A percentile compares a stretch with the other conserved stretches of the same genome.
phyloP scores from a whole-genome alignment of 2,329 filamentous ascomycete species.

The Lachnellula arida region DNA sequence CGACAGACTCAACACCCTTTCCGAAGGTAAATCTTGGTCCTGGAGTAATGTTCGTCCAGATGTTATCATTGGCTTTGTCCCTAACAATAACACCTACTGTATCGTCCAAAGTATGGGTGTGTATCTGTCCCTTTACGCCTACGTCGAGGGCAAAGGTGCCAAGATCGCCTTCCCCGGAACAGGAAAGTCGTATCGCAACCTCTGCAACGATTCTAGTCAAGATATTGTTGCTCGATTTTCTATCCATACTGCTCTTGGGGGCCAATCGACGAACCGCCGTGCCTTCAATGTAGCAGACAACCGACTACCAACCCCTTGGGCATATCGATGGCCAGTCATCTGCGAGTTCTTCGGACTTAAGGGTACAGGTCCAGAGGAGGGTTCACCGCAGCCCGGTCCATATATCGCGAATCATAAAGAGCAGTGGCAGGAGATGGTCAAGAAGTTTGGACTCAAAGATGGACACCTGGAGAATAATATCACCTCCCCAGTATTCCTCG shows the following conservation, averaged over 20 bases:
- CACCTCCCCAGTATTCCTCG: slow-evolving; percentile 30
- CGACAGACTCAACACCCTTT: slow-evolving; percentile 35
- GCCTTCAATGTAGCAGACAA: slow-evolving; percentile 41
- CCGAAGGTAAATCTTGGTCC: slow-evolving; percentile 37
- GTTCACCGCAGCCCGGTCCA: slow-evolving; percentile 30
- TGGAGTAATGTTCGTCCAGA: slow-evolving; percentile 43
- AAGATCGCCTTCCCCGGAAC: slow-evolving; percentile 36
- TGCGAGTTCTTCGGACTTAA: slow-evolving; percentile 43
- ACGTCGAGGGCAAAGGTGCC: slow-evolving; percentile 34
- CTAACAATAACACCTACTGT: slow-evolving; percentile 40
- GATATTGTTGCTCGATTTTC: slow-evolving; percentile 36
- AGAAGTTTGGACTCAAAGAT: slow-evolving; percentile 35
- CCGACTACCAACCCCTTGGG: slow-evolving; percentile 36
- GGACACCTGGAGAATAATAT: slow-evolving; percentile 30
- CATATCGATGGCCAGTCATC: slow-evolving; percentile 41
- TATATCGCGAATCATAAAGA: slow-evolving; percentile 33
- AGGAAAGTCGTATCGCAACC: slow-evolving; percentile 31
- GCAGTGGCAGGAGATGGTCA: slow-evolving; percentile 32
- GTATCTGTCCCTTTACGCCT: slow-evolving; percentile 35
- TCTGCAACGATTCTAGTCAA: slow-evolving; percentile 36
- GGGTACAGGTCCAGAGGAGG: slow-evolving; percentile 33
- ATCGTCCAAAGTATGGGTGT: slow-evolving; percentile 37
- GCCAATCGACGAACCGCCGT: slow-evolving; percentile 34
- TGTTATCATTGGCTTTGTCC: slow-evolving; percentile 40
- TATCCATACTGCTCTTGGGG: slow-evolving; percentile 39